Evolutionary conservation across 108 stramenopile genomes (phyloP), one percentile per base, ranked within the genome.

Genomic region (Cyclotella sp.): DNA sequence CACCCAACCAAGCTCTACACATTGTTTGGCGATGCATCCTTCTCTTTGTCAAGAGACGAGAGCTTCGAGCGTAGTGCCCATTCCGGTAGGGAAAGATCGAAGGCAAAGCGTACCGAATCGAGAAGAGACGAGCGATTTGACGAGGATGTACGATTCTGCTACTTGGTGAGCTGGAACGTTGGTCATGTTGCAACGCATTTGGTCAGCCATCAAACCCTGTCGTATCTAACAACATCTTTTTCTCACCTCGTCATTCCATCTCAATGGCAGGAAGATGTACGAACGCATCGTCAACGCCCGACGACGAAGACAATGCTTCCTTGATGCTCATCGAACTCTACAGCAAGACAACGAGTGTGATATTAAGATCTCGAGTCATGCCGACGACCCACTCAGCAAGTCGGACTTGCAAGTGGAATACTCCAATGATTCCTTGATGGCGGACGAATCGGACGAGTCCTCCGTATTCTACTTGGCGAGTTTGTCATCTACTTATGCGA

Each of bases 81-180:
- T 57, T 57, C 55, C 55, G 3, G 24, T 24, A 5, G 12, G 12
- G 21, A n/a, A n/a, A 1, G 21, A 19, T 22, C 1, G 21, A 7
- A 24, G 22, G 11, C 7, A 3, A 22, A 19, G 22, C 24, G n/a
- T 12, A 5, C n/a, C 55, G 21, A 22, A n/a, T 22, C 22, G 2
- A 24, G 55, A 22, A 3, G 55, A 57, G 24, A n/a, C 12, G 24
- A 57, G 12, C 24, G 55, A 57, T 26, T 24, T 57, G 22, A 57
- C 55, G 22, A 57, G 55, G 22, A 57, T 57, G 55, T 57, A 57
- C 55, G 55, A 57, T 57, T 57, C 8, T 26, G 55, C 55, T 22
- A 57, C 55, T 57, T 57, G 55, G 34, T 34, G 6, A 34, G 34
- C 6, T 34, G 34, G 4, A 34, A 34, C 34, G 34, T 34, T 34